Evolutionary conservation across 2,329 filamentous ascomycete species (phyloP).

Genomic region (Aspergillus bombycis): DNA sequence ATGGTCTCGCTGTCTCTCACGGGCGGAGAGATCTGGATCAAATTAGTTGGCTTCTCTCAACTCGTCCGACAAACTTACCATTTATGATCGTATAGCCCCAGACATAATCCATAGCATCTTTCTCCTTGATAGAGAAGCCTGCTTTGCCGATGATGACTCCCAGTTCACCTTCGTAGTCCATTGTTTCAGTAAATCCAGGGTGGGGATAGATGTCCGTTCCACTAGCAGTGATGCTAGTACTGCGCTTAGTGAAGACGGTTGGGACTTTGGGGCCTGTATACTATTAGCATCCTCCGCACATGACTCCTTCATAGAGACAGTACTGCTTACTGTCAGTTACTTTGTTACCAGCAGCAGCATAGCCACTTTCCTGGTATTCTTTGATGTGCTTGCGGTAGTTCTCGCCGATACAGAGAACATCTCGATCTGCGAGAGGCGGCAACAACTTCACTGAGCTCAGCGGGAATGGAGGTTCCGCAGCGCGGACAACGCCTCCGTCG

Average conservation of each 20-base stretch:
- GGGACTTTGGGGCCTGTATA: background rate
- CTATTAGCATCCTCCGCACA: background rate
- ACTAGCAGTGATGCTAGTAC: background rate
- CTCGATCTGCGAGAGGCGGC: background rate
- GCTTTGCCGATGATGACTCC: conserved; percentile 59
- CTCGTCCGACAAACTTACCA: background rate
- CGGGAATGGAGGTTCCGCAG: background rate
- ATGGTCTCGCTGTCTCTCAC: conserved; percentile 59
- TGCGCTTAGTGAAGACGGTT: background rate
- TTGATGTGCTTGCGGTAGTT: background rate
- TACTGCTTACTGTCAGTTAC: background rate
- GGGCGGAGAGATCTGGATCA: conserved; percentile 53
- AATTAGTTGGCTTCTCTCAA: background rate
- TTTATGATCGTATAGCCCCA: conserved; percentile 63
- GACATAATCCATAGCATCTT: conserved; percentile 54
- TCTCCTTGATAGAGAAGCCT: conserved; percentile 48
- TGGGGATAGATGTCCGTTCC: conserved; percentile 29
- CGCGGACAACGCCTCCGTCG: background rate
- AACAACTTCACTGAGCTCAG: background rate
- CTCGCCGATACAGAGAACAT: conserved; percentile 1
- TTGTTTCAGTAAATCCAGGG: conserved; percentile 51
- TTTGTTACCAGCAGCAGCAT: background rate
- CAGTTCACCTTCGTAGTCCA: conserved; percentile 62
- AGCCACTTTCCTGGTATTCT: background rate
- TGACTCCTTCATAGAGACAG: too few relatives aligned